Conservation (phyloP, 331 rosid species). For the Acacia pycnantha region DNA sequence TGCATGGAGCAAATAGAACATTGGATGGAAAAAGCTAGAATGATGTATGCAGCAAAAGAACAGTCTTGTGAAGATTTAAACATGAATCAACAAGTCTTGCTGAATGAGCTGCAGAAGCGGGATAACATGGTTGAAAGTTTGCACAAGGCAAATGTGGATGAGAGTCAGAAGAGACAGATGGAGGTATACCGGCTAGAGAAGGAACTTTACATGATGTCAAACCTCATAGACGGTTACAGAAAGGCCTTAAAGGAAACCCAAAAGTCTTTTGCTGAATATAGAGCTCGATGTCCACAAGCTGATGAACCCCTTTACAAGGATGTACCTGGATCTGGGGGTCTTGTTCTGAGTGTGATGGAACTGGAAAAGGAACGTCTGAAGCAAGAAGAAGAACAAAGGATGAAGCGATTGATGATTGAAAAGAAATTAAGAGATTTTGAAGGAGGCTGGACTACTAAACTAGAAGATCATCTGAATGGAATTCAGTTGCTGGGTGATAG, state of each 20-base stretch:
- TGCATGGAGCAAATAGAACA: constrained; percentile 69
- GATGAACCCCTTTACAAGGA: constrained; percentile 88
- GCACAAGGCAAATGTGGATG: constrained; percentile 67
- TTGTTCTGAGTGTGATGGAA: constrained; percentile 77
- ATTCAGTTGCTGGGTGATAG: constrained; percentile 42
- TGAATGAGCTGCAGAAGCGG: constrained; percentile 73
- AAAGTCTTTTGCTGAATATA: constrained; percentile 64
- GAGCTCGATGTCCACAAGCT: constrained; percentile 55
- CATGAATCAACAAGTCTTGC: constrained; percentile 47
- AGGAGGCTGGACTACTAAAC: constrained; percentile 39
- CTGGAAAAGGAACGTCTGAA: constrained; percentile 67
- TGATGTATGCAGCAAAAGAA: constrained; percentile 57
- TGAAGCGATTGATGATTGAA: constrained; percentile 38
- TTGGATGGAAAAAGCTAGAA: constrained; percentile 67
- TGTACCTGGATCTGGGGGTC: constrained; percentile 89
- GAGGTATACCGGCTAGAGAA: constrained; percentile 70
- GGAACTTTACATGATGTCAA: constrained; percentile 75
- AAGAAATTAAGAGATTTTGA: constrained; percentile 54
- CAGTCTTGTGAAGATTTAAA: constrained; percentile 52
- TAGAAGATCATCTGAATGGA: constrained; percentile 36
- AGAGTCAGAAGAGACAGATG: constrained; percentile 57
- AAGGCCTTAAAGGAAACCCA: constrained; percentile 73
- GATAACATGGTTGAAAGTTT: constrained; percentile 50
- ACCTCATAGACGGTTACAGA: constrained; percentile 71
- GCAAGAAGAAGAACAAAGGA: constrained; percentile 84